These are phyloP conservation scores for Auriscalpium orientale DNA, from an alignment of 768 basidiomycete genomes.

Conservation along the genomic window DNA sequence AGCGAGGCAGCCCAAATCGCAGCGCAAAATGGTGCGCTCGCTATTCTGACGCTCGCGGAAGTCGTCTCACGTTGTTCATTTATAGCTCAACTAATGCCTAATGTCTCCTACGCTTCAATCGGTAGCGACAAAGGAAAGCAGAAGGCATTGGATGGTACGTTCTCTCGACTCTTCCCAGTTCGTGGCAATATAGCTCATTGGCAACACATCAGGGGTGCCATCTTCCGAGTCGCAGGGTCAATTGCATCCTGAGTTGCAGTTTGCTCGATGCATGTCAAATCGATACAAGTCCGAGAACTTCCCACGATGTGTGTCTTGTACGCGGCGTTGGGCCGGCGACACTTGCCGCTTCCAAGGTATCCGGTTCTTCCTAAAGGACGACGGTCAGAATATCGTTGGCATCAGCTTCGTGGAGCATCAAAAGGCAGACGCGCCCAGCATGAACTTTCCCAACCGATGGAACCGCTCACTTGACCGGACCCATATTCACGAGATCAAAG, in stretches of 20 bases:
- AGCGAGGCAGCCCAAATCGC: constrained; percentile 60
- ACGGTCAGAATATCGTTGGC: constrained; percentile 49
- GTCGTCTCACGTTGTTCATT: constrained; percentile 12
- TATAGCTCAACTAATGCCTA: constrained; percentile 39
- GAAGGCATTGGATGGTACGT: constrained; percentile 21
- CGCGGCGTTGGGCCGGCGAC: constrained; percentile 81
- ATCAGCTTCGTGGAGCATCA: constrained; percentile 65
- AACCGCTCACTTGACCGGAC: constrained; percentile 45
- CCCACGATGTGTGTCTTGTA: constrained; percentile 78
- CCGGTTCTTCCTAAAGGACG: constrained; percentile 65
- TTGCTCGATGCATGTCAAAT: constrained; percentile 79
- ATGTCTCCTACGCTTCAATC: constrained; percentile 33
- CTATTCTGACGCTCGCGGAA: constrained; percentile 5
- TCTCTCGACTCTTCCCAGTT: constrained; percentile 6
- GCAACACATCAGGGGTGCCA: constrained; percentile 21
- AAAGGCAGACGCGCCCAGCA: constrained; percentile 46
- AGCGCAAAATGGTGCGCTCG: constrained; percentile 52
- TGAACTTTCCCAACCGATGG: constrained; percentile 63
- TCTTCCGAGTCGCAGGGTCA: constrained; percentile 23
- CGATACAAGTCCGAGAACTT: constrained; percentile 66
- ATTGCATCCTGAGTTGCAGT: constrained; percentile 62
- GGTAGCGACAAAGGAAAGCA: constrained; percentile 39
- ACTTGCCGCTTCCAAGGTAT: constrained; percentile 85
- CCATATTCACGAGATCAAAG: constrained; percentile 58
- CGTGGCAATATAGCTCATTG: constrained; percentile 24